These are phyloP conservation scores for Geotrichum klebahnii DNA, from an alignment of 1,139 yeast species.

Conservation along the genomic window DNA sequence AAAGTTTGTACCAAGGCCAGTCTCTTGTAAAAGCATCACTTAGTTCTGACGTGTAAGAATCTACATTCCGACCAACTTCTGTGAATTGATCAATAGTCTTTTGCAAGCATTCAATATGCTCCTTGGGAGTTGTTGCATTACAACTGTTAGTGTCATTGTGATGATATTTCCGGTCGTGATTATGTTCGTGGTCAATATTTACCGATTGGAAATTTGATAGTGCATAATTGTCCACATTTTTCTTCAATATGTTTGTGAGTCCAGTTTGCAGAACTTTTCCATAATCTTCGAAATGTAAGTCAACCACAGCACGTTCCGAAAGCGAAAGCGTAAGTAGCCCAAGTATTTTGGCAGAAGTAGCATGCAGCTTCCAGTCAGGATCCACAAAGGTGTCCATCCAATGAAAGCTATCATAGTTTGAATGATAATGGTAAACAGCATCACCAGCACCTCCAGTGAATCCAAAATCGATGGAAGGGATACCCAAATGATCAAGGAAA, in stretches of 20 bases:
- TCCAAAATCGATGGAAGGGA: constrained; percentile 59
- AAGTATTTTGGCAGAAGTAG: constrained; percentile 49
- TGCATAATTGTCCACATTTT: too few relatives aligned
- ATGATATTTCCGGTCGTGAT: neutral
- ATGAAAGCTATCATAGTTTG: constrained; percentile 61
- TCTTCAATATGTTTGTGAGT: constrained; percentile 9
- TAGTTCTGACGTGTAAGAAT: constrained; percentile 32
- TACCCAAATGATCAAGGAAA: constrained; percentile 62
- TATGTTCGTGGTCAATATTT: too few relatives aligned
- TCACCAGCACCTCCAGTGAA: constrained; percentile 43
- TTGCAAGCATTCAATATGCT: constrained; percentile 31
- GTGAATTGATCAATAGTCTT: constrained; percentile 30
- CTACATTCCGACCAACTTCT: constrained; percentile 31
- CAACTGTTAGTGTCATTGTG: neutral
- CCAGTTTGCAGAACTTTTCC: constrained; percentile 35
- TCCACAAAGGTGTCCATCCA: constrained; percentile 64
- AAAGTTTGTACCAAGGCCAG: constrained; percentile 36
- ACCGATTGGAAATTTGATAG: too few relatives aligned
- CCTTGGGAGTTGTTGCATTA: constrained; percentile 12
- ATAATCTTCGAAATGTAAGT: constrained; percentile 46
- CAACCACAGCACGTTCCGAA: constrained; percentile 46
- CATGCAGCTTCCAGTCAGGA: constrained; percentile 55
- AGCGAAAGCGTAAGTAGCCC: constrained; percentile 49
- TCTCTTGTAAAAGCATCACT: constrained; percentile 32
- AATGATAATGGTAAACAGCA: constrained; percentile 63